Conservation (phyloP, 164 flowering plant genomes). For the Pachysandra terminalis region DNA sequence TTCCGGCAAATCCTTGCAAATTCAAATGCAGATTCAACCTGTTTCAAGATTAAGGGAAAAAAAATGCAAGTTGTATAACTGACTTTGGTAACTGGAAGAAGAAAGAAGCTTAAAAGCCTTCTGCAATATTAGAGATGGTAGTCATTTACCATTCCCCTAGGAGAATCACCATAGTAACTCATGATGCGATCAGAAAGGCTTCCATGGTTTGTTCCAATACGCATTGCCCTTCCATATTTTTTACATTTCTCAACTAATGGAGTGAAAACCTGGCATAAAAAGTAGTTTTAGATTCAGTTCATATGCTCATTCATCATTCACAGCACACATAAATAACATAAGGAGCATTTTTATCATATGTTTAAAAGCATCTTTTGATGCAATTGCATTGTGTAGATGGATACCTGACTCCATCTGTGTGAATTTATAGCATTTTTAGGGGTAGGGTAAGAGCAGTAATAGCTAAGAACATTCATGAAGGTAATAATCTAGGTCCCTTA, state of each 20-base stretch:
- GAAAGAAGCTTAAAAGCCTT: conserved; percentile 1
- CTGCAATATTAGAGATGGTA: conserved; percentile 4
- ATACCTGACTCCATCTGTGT: background rate
- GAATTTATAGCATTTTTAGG: background rate
- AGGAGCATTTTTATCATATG: background rate
- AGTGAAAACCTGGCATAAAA: conserved; percentile 60
- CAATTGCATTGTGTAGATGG: background rate
- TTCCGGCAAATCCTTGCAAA: conserved; percentile 95
- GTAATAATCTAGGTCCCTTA: too few relatives aligned
- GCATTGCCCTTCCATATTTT: conserved; percentile 97
- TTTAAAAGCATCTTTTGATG: background rate
- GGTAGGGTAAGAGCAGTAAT: background rate
- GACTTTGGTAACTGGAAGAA: background rate
- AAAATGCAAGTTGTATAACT: background rate
- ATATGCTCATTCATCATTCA: background rate
- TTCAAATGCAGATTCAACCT: conserved; percentile 99
- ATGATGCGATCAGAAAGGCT: conserved; percentile 98
- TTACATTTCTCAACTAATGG: conserved; percentile 97
- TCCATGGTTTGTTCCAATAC: conserved; percentile 97
- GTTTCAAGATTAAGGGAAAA: conserved; percentile 18
- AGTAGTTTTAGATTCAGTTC: background rate
- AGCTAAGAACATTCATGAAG: background rate
- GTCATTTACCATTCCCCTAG: conserved; percentile 86
- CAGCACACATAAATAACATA: background rate
- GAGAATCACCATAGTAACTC: conserved; percentile 99